Base-by-base conservation (phyloP, 2,329 filamentous ascomycete species). In the Alternaria consortialis region DNA sequence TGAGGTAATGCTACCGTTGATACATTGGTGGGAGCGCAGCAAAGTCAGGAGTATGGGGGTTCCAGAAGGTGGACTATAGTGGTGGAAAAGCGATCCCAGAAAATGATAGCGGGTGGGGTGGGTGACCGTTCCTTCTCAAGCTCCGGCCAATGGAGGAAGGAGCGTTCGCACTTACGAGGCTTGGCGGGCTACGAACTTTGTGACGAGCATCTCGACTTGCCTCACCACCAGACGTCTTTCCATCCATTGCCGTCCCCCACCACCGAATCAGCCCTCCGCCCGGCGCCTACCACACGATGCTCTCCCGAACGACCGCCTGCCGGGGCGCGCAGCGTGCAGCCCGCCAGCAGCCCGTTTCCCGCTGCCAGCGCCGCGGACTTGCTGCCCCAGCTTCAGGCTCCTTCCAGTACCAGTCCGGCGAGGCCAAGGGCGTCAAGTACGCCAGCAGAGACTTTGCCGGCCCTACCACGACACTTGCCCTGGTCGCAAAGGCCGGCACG, bases 401-500 rank as follows among this genome's bases (percentile, higher is more conserved):
- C 72, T 92, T 94, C 83, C 89, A 91, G 80, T 99, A 96, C 84
- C 90, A 97, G 83, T 88, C 91, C 65, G 87, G 91, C 78, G 91
- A 97, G 82, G 88, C 91, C 80, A 88, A 89, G 80, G 94, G 94
- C 77, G 85, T 98, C 83, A 97, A 97, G 87, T 87, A 96, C 74
- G 94, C 94, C 78, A 92, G 92, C 84, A 90, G 94, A 84, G 94
- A 98, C 81, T 86, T 92, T 76, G 87, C 91, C 66, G 92, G 93
- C 66, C 92, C 93, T 70, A 97, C 94, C 64, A 93, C 94, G 64
- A 96, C 93, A 77, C 87, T 99, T 70, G 93, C 94, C 58, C 82
- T 99, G 68, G 92, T 99, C 79, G 89, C 94, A 71, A 97, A 97
- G 86, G 95, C 93, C 66, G 95, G 95, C 76, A 96, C 94, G 67